Percentiles rank a stretch among this genome's conserved stretches.
Conservation (phyloP, 2,329 filamentous ascomycete species). For the Cladobotryum protrusum region DNA sequence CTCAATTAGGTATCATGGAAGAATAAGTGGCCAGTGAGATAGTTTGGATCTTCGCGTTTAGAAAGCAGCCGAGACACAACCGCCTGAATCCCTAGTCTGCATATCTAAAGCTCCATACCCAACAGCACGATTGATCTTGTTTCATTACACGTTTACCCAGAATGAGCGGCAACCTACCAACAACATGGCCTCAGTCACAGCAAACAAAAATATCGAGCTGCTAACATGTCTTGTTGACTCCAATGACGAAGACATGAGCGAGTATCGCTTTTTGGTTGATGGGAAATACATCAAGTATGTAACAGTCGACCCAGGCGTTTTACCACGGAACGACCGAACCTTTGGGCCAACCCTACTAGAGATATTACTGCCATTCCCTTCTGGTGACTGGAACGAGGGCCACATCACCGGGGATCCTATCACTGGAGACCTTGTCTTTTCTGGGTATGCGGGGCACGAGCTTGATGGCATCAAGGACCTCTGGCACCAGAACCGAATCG, state of each 20-base stretch:
- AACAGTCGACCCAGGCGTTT: slow-evolving; percentile 30
- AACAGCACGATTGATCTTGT: no score
- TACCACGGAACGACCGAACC: slow-evolving; percentile 27
- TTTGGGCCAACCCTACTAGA: slow-evolving; percentile 27
- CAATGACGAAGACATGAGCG: slow-evolving; percentile 22
- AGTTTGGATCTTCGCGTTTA: no score
- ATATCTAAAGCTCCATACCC: no score
- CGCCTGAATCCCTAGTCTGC: no score
- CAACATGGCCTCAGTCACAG: no score
- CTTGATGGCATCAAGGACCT: slow-evolving; percentile 26
- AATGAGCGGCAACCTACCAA: no score
- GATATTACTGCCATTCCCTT: slow-evolving; percentile 30
- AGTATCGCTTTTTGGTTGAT: slow-evolving; percentile 34
- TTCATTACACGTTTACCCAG: no score
- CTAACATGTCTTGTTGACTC: slow-evolving; percentile 21
- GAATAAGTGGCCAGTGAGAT: no score
- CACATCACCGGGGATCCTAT: slow-evolving; percentile 23
- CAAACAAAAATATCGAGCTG: slow-evolving; percentile 17
- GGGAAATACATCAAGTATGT: slow-evolving; percentile 34
- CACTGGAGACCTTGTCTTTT: slow-evolving; percentile 23
- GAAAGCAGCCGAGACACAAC: no score
- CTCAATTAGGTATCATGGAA: no score
- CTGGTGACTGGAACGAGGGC: slow-evolving; percentile 35
- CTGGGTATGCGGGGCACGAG: slow-evolving; percentile 16
- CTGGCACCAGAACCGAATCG: slow-evolving; percentile 29